Evolutionary conservation across 768 basidiomycete genomes (phyloP).

Genomic region (Rhizopogon rudus): DNA sequence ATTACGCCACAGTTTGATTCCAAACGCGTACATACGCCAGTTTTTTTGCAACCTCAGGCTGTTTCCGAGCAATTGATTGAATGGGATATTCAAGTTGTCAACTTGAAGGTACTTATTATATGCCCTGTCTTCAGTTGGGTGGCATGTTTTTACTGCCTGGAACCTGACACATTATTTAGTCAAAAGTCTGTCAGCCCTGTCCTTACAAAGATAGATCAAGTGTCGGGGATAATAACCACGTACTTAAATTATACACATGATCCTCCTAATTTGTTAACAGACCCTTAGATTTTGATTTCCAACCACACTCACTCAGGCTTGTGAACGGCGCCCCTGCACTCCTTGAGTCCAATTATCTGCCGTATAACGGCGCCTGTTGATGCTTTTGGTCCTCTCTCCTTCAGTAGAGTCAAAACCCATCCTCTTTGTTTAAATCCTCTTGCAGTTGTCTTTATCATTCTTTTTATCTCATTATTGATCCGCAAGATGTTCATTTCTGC

Average conservation of each 20-base stretch:
- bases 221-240: not conserved
- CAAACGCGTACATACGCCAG: no score
- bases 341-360: no score
- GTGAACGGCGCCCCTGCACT: not conserved
- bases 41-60: not conserved
- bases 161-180: not conserved
- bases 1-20: conserved; percentile 4
- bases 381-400: conserved; percentile 1
- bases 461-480: not conserved
- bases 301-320: not conserved
- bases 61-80: no score
- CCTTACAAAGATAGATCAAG: not conserved
- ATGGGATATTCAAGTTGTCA: no score
- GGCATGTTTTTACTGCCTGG: not conserved
- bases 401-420: not conserved
- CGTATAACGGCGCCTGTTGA: conserved; percentile 1
- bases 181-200: not conserved
- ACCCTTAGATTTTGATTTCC: not conserved
- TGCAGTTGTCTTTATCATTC: not conserved
- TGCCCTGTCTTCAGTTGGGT: not conserved
- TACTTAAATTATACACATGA: not conserved
- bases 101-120: no score
- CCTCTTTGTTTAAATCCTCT: not conserved
- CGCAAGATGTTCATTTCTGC: conserved; percentile 26
- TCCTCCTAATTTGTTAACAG: not conserved